These are phyloP conservation scores for Phyllostachys edulis DNA, from an alignment of 176 grass and related monocot genomes.

Conservation along the genomic window DNA sequence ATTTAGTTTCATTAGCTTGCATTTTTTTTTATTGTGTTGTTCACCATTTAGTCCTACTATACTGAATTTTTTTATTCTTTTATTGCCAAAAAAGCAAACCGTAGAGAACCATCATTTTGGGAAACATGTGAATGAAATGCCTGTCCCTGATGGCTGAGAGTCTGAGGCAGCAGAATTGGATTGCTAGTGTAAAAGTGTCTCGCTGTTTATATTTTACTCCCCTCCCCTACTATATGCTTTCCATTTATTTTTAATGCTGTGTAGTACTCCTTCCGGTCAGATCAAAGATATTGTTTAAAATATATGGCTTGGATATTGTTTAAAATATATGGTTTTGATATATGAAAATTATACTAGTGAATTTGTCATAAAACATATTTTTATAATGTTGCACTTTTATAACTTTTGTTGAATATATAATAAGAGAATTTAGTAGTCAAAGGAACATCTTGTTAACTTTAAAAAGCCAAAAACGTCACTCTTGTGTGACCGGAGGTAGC, in stretches of 20 bases:
- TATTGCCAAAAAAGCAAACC: not conserved
- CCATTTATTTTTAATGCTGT: not conserved
- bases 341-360: too few relatives aligned
- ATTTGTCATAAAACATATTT: too few relatives aligned
- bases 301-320: too few relatives aligned
- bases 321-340: too few relatives aligned
- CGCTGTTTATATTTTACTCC: not conserved
- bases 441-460: too few relatives aligned
- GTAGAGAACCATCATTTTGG: not conserved
- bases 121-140: not conserved
- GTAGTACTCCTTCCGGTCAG: not conserved
- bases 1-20: not conserved
- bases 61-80: not conserved
- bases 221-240: not conserved
- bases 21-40: not conserved
- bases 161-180: not conserved
- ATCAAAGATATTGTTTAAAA: too few relatives aligned
- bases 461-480: too few relatives aligned
- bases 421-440: too few relatives aligned
- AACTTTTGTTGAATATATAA: too few relatives aligned
- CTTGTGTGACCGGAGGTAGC: too few relatives aligned
- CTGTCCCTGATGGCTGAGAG: not conserved
- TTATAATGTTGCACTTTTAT: too few relatives aligned
- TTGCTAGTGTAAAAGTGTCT: not conserved
- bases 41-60: not conserved